phyloP scores from a whole-genome alignment of 2,329 filamentous ascomycete species.

The Blastomyces silverae region DNA sequence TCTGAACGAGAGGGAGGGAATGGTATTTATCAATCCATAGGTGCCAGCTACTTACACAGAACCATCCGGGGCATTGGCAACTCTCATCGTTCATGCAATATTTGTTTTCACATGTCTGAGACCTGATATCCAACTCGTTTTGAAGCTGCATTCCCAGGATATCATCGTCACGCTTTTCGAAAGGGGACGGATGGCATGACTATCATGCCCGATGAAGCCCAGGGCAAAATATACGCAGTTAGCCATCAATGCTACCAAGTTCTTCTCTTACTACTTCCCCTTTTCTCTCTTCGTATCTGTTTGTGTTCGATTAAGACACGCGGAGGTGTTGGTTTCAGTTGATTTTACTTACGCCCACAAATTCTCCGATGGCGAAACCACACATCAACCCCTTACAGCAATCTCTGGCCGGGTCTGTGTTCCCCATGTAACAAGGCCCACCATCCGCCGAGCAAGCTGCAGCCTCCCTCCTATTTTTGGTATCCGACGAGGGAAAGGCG shows the following conservation, averaged over 20 bases:
- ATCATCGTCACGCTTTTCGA: neutral
- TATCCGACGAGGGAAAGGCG: neutral
- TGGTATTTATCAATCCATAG: neutral
- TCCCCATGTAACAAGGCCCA: neutral
- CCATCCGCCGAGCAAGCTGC: neutral
- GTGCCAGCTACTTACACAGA: slow-evolving; percentile 3
- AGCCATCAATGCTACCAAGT: too few species aligned
- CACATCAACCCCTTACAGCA: neutral
- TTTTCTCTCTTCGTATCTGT: too few species aligned
- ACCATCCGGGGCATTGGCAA: slow-evolving; percentile 1
- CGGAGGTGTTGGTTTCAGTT: too few species aligned
- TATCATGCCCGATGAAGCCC: too few species aligned
- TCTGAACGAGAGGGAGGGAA: neutral
- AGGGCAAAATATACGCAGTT: too few species aligned
- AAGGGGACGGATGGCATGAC: too few species aligned
- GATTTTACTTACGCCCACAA: too few species aligned
- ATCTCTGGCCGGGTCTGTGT: neutral
- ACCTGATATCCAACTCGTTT: too few species aligned
- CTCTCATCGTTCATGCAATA: neutral
- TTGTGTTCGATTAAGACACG: too few species aligned
- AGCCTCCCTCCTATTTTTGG: neutral
- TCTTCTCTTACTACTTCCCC: too few species aligned
- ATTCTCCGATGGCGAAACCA: neutral
- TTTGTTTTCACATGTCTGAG: neutral
- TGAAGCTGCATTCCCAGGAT: neutral